Conservation (phyloP, 306 rosid species). For the Lathyrus aphaca region DNA sequence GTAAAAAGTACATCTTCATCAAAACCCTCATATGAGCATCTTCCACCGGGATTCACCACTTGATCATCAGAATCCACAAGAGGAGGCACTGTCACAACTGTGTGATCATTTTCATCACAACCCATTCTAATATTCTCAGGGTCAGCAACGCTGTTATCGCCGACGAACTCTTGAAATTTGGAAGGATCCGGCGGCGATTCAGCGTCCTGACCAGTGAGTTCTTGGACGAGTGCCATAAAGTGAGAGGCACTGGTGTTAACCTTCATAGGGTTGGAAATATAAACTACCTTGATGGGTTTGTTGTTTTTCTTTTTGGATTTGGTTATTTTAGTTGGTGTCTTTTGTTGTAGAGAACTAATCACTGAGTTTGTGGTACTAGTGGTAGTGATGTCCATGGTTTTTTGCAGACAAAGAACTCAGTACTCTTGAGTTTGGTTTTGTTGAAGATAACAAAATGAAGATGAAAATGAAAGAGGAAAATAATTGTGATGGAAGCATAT, state of each 20-base stretch:
- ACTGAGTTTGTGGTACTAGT: conserved; percentile 15
- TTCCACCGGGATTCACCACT: conserved; percentile 13
- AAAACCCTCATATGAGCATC: conserved; percentile 35
- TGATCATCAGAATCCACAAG: conserved; percentile 24
- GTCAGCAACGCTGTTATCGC: not conserved
- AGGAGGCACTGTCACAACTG: conserved; percentile 23
- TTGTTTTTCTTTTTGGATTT: conserved; percentile 37
- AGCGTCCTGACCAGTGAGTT: conserved; percentile 78
- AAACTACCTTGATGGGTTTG: conserved; percentile 61
- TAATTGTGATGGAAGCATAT: too few species aligned
- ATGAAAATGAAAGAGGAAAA: too few species aligned
- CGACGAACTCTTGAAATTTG: conserved; percentile 13
- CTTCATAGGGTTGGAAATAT: conserved; percentile 81
- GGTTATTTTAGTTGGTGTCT: conserved; percentile 38
- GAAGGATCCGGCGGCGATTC: conserved; percentile 65
- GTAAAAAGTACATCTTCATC: conserved; percentile 55
- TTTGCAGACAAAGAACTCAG: not conserved
- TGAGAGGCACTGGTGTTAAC: conserved; percentile 59
- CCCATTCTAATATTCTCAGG: not conserved
- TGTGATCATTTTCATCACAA: not conserved
- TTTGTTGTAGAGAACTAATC: conserved; percentile 38
- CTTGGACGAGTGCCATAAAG: conserved; percentile 69
- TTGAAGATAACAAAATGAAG: conserved; percentile 17
- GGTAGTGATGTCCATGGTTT: conserved; percentile 40
- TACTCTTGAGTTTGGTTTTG: not conserved